Base-by-base conservation (phyloP, 2,329 filamentous ascomycete genomes). In the Claviceps sp. region DNA sequence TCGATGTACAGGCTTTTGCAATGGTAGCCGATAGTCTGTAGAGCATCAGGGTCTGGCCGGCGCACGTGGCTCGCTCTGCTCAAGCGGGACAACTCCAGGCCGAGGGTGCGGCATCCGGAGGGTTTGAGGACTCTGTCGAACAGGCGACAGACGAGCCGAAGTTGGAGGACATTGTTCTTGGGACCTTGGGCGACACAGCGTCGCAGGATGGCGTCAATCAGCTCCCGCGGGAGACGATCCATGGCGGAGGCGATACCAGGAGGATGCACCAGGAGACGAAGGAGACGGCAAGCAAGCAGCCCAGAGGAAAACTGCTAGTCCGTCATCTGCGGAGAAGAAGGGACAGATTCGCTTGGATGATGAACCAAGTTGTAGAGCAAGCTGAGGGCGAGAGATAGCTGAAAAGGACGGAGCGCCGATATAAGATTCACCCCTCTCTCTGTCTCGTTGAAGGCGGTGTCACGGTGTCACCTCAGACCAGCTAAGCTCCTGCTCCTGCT, bases 1-100 rank as follows among this genome's bases (percentile, higher is more conserved):
- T 78, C 75, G 47, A 78, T 65, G 53, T 72, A 75, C 4, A 78
- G 58, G 34, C 72, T 70, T 56, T 70, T 70, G 65, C 72, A 75
- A n/a, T 73, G 63, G 34, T 68, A 65, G 2, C 72, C 74, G 48
- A 75, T 66, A 2, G 68, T 70, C 55, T 69, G 66, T n/a, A 77
- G 60, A 6, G 68, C 69, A 58, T 68, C 65, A n/a, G 67, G 54
- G 49, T 67, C 62, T 1, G 67, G 70, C 4, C 61, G 68, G 18
- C 55, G 56, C 16, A 60, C 56, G 37, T 56, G 62, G 57, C 61
- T 67, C 48, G 62, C 61, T 54, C 59, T 65, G 57, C 69, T 69
- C 53, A 78, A 67, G 30, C 73, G 69, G 13, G 72, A 72, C 59
- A 73, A 76, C 48, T 77, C 75, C 18, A 79, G 60, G 50, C 71